Evolutionary conservation across 2,329 filamentous ascomycete genomes (phyloP), one percentile per base, ranked within the genome.

Genomic region (Talaromyces albobiverticillius): DNA sequence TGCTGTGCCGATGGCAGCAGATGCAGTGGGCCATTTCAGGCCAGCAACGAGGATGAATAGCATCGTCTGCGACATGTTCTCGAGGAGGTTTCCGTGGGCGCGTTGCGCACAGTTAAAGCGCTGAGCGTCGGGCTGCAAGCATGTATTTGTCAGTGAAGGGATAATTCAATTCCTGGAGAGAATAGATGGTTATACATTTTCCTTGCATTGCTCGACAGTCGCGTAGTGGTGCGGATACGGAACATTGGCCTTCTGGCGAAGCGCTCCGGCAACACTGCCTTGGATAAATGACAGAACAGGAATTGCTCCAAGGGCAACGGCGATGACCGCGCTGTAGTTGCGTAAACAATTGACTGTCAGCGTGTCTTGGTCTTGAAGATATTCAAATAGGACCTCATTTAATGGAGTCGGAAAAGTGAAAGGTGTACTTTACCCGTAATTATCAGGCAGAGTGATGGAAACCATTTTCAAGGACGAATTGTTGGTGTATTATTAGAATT

Each of bases 201-300:
- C 62, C 60, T 75, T 75, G 66, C 81, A 74, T 66, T 83, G 77
- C 56, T 80, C 76, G 46, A 74, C 68, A 20, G 79, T 79, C 26
- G 83, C 83, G 70, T 83, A 84, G 64, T 73, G 69, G 70, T 81
- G 79, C 13, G 83, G 83, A 67, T 85, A 85, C 14, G 74, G 72
- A 57, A 85, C 71, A 40, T 77, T 73, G 57, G 82, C 80, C 3
- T 67, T 62, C 60, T 77, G 79, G 69, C 83, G 81, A 67, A 76
- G 70, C 20, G 40, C 20, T 43, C 64, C 64, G 26, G 79, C 75
- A 63, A 79, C 71, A 14, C 22, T 51, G 59, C 77, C 78, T 63
- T 84, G 82, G 69, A 77, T 76, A 61, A 72, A 72, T 54, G 71
- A 69, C 40, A 85, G 71, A 63, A 84, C 62, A 65, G 74, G 75